A percentile compares a stretch with the other conserved stretches of the same genome.
Evolutionary conservation across 495 filamentous ascomycete species (phyloP).

Genomic region (Penicillium robsamsonii): DNA sequence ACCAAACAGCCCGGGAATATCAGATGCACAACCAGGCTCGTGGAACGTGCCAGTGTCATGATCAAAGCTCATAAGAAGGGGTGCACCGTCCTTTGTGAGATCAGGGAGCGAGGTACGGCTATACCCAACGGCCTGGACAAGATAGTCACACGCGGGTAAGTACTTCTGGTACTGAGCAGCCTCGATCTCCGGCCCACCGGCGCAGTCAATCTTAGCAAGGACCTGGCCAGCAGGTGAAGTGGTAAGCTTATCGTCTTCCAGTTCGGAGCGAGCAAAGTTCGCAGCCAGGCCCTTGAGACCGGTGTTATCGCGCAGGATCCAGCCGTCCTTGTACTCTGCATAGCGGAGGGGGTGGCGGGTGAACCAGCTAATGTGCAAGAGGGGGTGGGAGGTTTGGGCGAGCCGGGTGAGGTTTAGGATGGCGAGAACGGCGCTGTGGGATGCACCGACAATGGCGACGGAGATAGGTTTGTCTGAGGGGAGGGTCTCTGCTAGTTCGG

Average conservation of each 20-base stretch:
- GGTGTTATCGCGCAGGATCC: slow-evolving; percentile 63
- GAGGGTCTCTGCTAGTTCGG: slow-evolving; percentile 43
- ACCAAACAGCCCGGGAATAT: slow-evolving; percentile 52
- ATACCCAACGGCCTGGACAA: slow-evolving; percentile 58
- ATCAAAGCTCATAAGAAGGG: slow-evolving; percentile 47
- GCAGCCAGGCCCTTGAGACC: slow-evolving; percentile 60
- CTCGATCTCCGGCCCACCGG: slow-evolving; percentile 38
- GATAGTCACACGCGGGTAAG: slow-evolving; percentile 47
- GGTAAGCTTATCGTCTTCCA: slow-evolving; percentile 50
- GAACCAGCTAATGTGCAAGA: slow-evolving; percentile 59
- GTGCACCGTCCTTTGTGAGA: slow-evolving; percentile 31
- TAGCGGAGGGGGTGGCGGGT: slow-evolving; percentile 59
- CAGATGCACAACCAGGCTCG: slow-evolving; percentile 28
- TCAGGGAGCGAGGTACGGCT: slow-evolving; percentile 47
- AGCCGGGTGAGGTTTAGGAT: slow-evolving; percentile 58
- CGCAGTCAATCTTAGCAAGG: slow-evolving; percentile 50
- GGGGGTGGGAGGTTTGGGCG: slow-evolving; percentile 46
- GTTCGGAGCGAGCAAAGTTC: slow-evolving; percentile 54
- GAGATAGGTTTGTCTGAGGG: slow-evolving; percentile 36
- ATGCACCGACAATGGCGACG: slow-evolving; percentile 58
- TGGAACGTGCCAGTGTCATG: slow-evolving; percentile 49
- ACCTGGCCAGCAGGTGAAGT: slow-evolving; percentile 49
- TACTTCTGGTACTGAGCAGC: slow-evolving; percentile 40
- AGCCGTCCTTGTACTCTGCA: slow-evolving; percentile 58
- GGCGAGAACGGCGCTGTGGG: slow-evolving; percentile 60